phyloP scores from a whole-genome alignment of 352 stramenopile species.

The Nothophytophthora sp. region DNA sequence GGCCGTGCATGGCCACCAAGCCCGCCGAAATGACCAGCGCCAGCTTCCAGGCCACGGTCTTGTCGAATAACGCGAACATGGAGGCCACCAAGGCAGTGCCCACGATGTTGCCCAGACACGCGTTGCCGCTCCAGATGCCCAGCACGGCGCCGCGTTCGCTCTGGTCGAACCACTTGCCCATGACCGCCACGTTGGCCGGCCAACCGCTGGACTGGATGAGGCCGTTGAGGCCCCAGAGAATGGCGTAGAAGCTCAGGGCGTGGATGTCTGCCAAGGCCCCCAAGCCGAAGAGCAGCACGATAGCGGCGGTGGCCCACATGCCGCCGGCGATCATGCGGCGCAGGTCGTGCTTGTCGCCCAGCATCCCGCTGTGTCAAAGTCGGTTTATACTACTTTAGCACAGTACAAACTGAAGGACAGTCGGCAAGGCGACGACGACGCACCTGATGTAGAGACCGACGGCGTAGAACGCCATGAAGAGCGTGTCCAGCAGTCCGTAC shows the following conservation, averaged over 20 bases:
- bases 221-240: conserved; percentile 75
- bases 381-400: conserved; percentile 2
- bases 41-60: conserved; percentile 87
- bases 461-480: conserved; percentile 84
- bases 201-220: conserved; percentile 83
- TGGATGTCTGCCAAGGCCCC: conserved; percentile 61
- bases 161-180: conserved; percentile 93
- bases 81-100: conserved; percentile 83
- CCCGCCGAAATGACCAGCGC: conserved; percentile 86
- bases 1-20: conserved; percentile 86
- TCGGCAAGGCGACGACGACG: no score
- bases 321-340: conserved; percentile 66
- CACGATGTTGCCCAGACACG: conserved; percentile 96
- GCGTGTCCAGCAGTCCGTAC: conserved; percentile 79
- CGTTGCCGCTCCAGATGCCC: conserved; percentile 96
- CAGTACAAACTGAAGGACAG: no score
- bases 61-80: conserved; percentile 80
- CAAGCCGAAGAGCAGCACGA: conserved; percentile 67
- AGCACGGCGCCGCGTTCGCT: conserved; percentile 87
- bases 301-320: conserved; percentile 64
- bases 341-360: conserved; percentile 74
- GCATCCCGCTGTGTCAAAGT: conserved; percentile 48
- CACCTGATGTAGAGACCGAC: conserved; percentile 72
- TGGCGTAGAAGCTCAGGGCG: conserved; percentile 67
- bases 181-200: conserved; percentile 77